Percentiles rank a stretch among this genome's conserved stretches.
phyloP scores from a whole-genome alignment of 441 rosid genomes.

The Euphorbia schlechtendalii region DNA sequence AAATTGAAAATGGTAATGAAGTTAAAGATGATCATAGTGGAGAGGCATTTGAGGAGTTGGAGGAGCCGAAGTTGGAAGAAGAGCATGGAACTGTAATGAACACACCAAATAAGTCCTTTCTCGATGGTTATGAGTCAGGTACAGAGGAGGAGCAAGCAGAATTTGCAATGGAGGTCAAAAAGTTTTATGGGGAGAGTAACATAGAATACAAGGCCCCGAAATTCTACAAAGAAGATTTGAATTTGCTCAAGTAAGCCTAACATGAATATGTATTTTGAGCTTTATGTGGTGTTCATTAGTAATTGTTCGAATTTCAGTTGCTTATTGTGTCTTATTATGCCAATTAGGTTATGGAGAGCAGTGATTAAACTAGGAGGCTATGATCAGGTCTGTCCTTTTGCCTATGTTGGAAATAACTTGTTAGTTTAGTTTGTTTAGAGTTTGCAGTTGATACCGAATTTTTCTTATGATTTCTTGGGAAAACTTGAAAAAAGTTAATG shows the following conservation, averaged over 20 bases:
- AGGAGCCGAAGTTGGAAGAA: slow-evolving; percentile 17
- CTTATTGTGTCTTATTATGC: slow-evolving; percentile 7
- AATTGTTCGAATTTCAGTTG: neutral
- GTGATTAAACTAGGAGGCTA: slow-evolving; percentile 68
- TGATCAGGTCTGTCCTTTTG: slow-evolving; percentile 45
- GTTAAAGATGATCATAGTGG: slow-evolving; percentile 20
- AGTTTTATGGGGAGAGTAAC: slow-evolving; percentile 40
- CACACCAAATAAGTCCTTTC: slow-evolving; percentile 26
- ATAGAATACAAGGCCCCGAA: slow-evolving; percentile 62
- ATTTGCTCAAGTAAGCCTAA: slow-evolving; percentile 46
- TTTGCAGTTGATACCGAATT: too few relatives aligned
- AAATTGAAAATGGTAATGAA: neutral
- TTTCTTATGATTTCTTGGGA: too few relatives aligned
- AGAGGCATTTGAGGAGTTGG: slow-evolving; percentile 19
- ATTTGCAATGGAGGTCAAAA: slow-evolving; percentile 52
- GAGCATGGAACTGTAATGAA: slow-evolving; percentile 18
- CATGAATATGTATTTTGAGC: neutral
- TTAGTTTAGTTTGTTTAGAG: too few relatives aligned
- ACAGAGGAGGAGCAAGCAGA: slow-evolving; percentile 53
- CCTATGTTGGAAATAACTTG: neutral
- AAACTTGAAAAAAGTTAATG: too few relatives aligned
- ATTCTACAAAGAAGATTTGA: slow-evolving; percentile 62
- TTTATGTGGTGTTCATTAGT: neutral
- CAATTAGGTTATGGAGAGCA: slow-evolving; percentile 51
- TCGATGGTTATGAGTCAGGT: slow-evolving; percentile 50